A percentile compares a stretch with the other conserved stretches of the same genome.
phyloP scores from a whole-genome alignment of 805 yeast genomes.

The Candida andamanensis region DNA sequence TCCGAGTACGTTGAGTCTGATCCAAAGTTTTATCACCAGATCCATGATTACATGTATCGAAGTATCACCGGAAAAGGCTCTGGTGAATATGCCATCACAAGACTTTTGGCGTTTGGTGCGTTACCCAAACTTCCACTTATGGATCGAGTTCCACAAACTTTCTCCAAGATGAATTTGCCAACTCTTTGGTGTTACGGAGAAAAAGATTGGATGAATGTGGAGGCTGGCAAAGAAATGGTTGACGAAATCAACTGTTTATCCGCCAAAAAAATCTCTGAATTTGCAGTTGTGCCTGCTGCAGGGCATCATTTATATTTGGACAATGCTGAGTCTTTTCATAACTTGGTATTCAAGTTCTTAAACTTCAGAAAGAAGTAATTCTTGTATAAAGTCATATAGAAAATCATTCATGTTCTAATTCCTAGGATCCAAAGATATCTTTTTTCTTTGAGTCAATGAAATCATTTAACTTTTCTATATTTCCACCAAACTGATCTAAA shows the following conservation, averaged over 20 bases:
- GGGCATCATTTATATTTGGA: conserved; percentile 56
- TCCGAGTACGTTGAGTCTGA: conserved; percentile 35
- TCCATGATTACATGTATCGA: conserved; percentile 53
- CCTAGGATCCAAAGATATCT: too few relatives aligned
- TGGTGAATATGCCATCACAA: conserved; percentile 61
- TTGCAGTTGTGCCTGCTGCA: conserved; percentile 34
- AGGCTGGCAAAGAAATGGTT: conserved; percentile 48
- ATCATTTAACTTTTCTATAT: too few relatives aligned
- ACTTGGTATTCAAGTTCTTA: conserved; percentile 29
- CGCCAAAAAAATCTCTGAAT: conserved; percentile 27
- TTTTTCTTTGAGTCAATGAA: too few relatives aligned
- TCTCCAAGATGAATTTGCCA: conserved; percentile 40
- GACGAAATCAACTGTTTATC: conserved; percentile 25
- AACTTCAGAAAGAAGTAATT: too few relatives aligned
- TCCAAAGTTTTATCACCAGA: conserved; percentile 25
- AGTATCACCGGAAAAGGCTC: conserved; percentile 52
- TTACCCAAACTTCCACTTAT: conserved; percentile 52
- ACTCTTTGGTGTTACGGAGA: conserved; percentile 64
- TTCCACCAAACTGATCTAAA: too few relatives aligned
- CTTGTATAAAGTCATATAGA: too few relatives aligned
- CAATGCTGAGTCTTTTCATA: conserved; percentile 36
- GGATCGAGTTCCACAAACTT: conserved; percentile 42
- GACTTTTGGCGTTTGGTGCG: conserved; percentile 56
- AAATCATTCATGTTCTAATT: too few relatives aligned
- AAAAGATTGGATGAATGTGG: conserved; percentile 65